Conservation (phyloP, 2,329 filamentous ascomycete genomes). For the Verticillium albo-atrum region DNA sequence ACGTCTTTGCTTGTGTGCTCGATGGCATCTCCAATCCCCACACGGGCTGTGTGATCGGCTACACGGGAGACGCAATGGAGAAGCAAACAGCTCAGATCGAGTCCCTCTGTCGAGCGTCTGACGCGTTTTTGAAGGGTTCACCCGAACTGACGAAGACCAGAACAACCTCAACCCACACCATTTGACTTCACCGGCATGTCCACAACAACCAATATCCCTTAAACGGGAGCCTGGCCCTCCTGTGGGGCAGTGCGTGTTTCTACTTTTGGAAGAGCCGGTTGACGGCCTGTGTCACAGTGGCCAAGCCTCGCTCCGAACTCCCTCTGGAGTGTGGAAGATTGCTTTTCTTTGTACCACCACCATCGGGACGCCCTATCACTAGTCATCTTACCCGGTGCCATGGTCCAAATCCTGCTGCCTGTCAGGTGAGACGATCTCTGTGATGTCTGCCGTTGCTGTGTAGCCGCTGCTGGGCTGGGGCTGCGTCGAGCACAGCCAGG, state of each 20-base stretch:
- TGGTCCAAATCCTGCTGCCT: not conserved
- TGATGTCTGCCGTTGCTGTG: not conserved
- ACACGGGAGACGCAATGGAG: not conserved
- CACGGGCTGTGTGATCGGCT: not conserved
- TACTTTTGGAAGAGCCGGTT: not conserved
- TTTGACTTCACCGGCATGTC: too few relatives aligned
- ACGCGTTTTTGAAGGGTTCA: not conserved
- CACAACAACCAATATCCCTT: not conserved
- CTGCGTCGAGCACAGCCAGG: not conserved
- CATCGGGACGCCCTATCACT: not conserved
- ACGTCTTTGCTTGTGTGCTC: not conserved
- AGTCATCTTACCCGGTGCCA: not conserved
- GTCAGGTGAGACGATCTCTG: not conserved
- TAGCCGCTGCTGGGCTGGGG: not conserved
- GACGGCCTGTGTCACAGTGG: not conserved
- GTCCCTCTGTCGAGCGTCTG: not conserved
- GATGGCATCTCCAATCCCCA: not conserved
- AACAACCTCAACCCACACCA: not conserved
- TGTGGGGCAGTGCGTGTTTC: not conserved
- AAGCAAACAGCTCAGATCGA: not conserved
- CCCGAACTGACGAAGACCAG: not conserved
- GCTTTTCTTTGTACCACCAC: not conserved
- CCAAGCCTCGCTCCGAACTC: not conserved
- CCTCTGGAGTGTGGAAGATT: not conserved
- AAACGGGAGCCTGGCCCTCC: not conserved